These are phyloP conservation scores for Paraglomus brasilianum DNA, from an alignment of 192 early-diverging fungal species.

Conservation along the genomic window DNA sequence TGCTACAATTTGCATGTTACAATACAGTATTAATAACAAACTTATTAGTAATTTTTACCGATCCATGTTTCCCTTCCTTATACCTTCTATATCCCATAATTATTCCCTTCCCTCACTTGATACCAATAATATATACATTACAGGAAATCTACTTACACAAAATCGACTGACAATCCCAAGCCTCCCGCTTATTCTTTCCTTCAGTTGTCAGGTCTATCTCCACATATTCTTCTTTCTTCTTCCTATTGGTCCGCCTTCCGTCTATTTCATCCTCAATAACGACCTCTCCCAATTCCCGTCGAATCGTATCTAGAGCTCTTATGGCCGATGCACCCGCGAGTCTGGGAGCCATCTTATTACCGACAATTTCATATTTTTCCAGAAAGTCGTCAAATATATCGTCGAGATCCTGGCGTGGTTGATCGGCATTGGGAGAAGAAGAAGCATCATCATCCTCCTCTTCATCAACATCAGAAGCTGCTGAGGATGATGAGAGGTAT, in stretches of 20 bases:
- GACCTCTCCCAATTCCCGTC: constrained; percentile 50
- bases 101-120: not conserved
- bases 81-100: no score
- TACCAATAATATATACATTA: not conserved
- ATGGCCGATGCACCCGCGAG: constrained; percentile 62
- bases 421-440: constrained; percentile 48
- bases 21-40: not conserved
- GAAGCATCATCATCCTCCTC: constrained; percentile 57
- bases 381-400: constrained; percentile 74
- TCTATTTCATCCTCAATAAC: constrained; percentile 41
- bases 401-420: constrained; percentile 70
- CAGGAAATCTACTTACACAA: constrained; percentile 46
- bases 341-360: constrained; percentile 62
- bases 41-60: not conserved
- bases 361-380: constrained; percentile 73
- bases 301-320: constrained; percentile 61
- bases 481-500: constrained; percentile 38
- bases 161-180: constrained; percentile 93
- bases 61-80: not conserved
- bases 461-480: constrained; percentile 50
- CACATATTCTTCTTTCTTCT: constrained; percentile 46
- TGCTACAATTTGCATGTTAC: constrained; percentile 20
- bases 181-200: constrained; percentile 48
- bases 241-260: constrained; percentile 40
- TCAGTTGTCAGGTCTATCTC: constrained; percentile 48